Base-by-base conservation (phyloP, 2,329 filamentous ascomycete species). In the Cladosporium cucumerinum region DNA sequence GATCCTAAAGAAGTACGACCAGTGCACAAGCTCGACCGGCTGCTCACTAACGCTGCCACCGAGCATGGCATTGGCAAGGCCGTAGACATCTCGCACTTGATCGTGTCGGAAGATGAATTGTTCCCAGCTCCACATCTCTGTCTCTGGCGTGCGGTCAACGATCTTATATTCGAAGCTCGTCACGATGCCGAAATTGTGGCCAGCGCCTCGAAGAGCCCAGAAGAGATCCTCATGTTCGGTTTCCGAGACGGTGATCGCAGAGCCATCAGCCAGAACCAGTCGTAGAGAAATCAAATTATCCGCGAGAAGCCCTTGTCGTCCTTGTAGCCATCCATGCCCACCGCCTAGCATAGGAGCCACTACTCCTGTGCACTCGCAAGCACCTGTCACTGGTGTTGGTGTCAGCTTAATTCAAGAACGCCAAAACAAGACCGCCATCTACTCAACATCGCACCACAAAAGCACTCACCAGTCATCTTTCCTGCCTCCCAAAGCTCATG, bases 281-380 rank as follows among this genome's bases (percentile, higher is more conserved):
- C 72, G 73, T 10, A 71, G 75, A 0, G 75, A 73, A 0, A 72
- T 75, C 10, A 85, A 76, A 65, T 80, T 79, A 72, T 84, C 83
- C 55, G 84, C 81, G 0, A 78, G 78, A 12, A 88, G 77, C 0
- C 87, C 87, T 39, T 43, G n/a, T 5, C 23, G 21, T 5, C 57
- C 57, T 58, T 58, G 57, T 23, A 58, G 65, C 86, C 77, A 51
- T 76, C 67, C 62, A 28, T 68, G 65, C 3, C 69, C 64, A 23
- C 67, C 66, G 8, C 67, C 68, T 11, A 69, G 60, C 59, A 67
- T 61, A 11, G 68, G 67, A 5, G 57, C 58, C 5, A 69, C 61
- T 30, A 65, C 36, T 5, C 65, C 66, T 26, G 66, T 66, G 36
- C 67, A 68, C 18, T 67, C 64, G 36, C 64, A 66, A 5, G 65